Conservation (phyloP, 805 yeast genomes). For the Nakazawaea molendinolei region DNA sequence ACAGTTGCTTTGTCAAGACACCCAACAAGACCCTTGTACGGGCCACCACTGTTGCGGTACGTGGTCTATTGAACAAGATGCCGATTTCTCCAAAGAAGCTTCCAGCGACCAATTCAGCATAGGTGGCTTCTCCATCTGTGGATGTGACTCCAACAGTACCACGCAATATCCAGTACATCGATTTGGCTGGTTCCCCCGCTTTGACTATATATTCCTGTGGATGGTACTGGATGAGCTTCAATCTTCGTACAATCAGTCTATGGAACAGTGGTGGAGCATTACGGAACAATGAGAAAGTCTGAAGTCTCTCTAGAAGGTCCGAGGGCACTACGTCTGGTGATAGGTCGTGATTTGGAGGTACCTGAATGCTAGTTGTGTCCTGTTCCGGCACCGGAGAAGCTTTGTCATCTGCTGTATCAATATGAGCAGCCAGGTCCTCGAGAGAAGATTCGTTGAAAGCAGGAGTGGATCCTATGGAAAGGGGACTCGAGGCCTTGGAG, state of each 20-base stretch:
- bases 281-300: constrained; percentile 57
- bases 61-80: constrained; percentile 63
- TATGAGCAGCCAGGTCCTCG: neutral
- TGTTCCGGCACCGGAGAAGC: too few relatives aligned
- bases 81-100: constrained; percentile 78
- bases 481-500: constrained; percentile 19
- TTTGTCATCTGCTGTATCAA: neutral
- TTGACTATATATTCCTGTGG: constrained; percentile 67
- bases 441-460: neutral
- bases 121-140: constrained; percentile 69
- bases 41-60: constrained; percentile 76
- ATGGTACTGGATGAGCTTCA: constrained; percentile 52
- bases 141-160: constrained; percentile 75
- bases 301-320: constrained; percentile 44
- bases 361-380: too few relatives aligned
- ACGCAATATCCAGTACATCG: constrained; percentile 76
- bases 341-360: neutral
- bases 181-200: constrained; percentile 64
- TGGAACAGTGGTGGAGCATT: constrained; percentile 64
- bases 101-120: constrained; percentile 65
- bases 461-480: constrained; percentile 6
- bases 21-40: constrained; percentile 61
- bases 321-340: constrained; percentile 34
- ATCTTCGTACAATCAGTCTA: constrained; percentile 47
- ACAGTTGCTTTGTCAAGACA: constrained; percentile 57